phyloP scores from a whole-genome alignment of 169 alveolate genomes.

The Amoebophrya sp. region DNA sequence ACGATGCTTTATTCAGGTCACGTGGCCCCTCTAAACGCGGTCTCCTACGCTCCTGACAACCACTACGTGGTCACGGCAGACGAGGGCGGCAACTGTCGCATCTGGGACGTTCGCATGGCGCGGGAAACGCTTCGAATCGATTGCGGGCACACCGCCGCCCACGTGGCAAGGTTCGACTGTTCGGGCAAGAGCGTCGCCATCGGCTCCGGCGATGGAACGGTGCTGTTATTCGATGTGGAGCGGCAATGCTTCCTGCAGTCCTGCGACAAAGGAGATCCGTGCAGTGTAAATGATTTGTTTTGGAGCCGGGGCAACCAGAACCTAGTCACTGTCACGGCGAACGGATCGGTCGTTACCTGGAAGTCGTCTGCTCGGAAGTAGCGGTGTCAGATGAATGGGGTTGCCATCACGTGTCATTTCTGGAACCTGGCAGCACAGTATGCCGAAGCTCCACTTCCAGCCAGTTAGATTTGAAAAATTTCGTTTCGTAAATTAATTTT shows the following conservation, averaged over 20 bases:
- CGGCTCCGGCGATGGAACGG: background rate
- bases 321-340: no score
- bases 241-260: background rate
- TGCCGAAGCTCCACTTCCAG: no score
- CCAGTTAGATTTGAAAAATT: no score
- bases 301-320: no score
- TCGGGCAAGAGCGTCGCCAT: background rate
- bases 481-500: no score
- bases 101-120: background rate
- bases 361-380: no score
- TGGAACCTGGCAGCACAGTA: no score
- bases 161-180: background rate
- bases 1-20: background rate
- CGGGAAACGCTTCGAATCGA: background rate
- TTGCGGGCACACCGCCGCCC: background rate
- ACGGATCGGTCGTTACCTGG: no score
- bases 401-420: no score
- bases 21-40: background rate
- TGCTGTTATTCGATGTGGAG: background rate
- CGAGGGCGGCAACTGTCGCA: background rate
- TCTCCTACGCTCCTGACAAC: background rate
- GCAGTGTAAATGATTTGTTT: no score
- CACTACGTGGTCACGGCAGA: background rate
- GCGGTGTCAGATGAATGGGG: no score
- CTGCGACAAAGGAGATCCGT: no score